A percentile compares a stretch with the other conserved stretches of the same genome.
These are phyloP conservation scores for Ilyonectria mors-panacis DNA, from an alignment of 2,329 filamentous ascomycete species.

Conservation along the genomic window DNA sequence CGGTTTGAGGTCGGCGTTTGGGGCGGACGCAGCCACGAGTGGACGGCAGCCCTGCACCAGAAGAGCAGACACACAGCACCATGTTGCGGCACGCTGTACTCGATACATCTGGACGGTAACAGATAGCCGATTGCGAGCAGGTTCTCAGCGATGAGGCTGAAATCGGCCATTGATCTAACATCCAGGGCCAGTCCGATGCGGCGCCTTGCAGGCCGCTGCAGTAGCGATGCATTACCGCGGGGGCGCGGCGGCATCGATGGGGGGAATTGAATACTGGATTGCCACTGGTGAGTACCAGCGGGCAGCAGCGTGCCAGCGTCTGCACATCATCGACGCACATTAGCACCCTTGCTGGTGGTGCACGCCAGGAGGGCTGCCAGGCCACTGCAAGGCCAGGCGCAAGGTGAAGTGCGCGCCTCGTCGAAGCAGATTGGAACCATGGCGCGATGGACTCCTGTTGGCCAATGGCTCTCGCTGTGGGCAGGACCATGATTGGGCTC, in stretches of 20 bases:
- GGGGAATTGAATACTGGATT: constrained; percentile 15
- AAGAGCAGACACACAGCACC: constrained; percentile 20
- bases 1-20: constrained; percentile 49
- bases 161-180: constrained; percentile 38
- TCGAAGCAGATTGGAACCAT: constrained; percentile 35
- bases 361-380: constrained; percentile 11
- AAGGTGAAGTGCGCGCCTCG: constrained; percentile 27
- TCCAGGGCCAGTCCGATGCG: constrained; percentile 25
- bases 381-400: constrained; percentile 25
- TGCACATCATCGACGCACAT: constrained; percentile 43
- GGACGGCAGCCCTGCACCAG: constrained; percentile 40
- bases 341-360: constrained; percentile 11
- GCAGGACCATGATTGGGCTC: constrained; percentile 46
- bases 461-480: constrained; percentile 45
- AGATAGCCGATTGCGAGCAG: background rate
- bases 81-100: constrained; percentile 41
- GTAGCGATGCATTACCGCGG: constrained; percentile 35
- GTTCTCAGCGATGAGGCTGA: constrained; percentile 45
- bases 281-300: constrained; percentile 27
- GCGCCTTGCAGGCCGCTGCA: constrained; percentile 38
- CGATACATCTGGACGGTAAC: constrained; percentile 25
- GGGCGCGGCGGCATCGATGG: constrained; percentile 25
- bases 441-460: constrained; percentile 40
- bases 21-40: constrained; percentile 48
- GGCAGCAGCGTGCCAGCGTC: constrained; percentile 29